phyloP scores from a whole-genome alignment of 768 basidiomycete species.

The Boletus edulis region DNA sequence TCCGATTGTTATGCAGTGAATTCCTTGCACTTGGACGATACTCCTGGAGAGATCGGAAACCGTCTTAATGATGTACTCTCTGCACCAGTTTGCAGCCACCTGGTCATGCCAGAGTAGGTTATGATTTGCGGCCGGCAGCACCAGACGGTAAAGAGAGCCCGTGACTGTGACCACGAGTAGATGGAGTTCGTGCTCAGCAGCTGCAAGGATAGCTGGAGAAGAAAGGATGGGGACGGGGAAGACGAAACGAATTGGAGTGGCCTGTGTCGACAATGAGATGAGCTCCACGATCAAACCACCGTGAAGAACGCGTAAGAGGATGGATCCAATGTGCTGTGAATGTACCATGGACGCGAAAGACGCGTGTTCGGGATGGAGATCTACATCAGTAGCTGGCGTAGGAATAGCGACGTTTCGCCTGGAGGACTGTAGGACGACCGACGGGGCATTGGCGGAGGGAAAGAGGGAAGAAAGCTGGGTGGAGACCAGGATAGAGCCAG shows the following conservation, averaged over 20 bases:
- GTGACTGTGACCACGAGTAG: conserved; percentile 64
- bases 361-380: conserved; percentile 70
- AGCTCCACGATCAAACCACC: conserved; percentile 74
- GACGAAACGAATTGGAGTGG: conserved; percentile 70
- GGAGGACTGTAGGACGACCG: conserved; percentile 56
- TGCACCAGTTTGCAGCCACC: conserved; percentile 52
- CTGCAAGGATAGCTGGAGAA: conserved; percentile 61
- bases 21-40: conserved; percentile 64
- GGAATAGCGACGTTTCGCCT: conserved; percentile 53
- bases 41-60: conserved; percentile 41
- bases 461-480: conserved; percentile 66
- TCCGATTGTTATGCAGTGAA: conserved; percentile 62
- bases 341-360: conserved; percentile 57
- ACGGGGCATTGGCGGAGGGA: conserved; percentile 47
- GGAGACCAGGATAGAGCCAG: conserved; percentile 43
- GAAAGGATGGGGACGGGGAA: conserved; percentile 70
- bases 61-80: conserved; percentile 66
- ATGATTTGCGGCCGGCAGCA: conserved; percentile 56
- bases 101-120: conserved; percentile 59
- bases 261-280: conserved; percentile 62
- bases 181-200: conserved; percentile 50
- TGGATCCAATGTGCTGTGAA: conserved; percentile 55
- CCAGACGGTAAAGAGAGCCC: conserved; percentile 72
- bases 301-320: conserved; percentile 74
- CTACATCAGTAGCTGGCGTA: conserved; percentile 35